These are phyloP conservation scores for Salix arbutifolia DNA, from an alignment of 345 rosid species.

Conservation along the genomic window DNA sequence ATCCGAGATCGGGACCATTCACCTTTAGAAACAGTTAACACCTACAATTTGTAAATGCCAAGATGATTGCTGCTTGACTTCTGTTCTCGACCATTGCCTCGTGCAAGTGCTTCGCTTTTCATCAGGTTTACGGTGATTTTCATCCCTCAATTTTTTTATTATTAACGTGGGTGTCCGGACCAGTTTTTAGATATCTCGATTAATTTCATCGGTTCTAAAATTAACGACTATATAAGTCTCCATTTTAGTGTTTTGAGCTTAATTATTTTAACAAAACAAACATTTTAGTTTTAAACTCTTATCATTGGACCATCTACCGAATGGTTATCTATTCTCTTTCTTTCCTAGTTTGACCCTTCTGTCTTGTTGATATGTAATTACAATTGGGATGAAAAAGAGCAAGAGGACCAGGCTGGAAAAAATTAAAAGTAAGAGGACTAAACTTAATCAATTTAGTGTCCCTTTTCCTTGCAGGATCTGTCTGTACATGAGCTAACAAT, in stretches of 20 bases:
- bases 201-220: too few species aligned
- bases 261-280: too few species aligned
- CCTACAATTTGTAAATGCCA: neutral
- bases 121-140: too few species aligned
- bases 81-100: too few species aligned
- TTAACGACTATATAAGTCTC: accelerated
- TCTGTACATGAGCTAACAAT: neutral
- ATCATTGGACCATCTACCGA: too few species aligned
- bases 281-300: too few species aligned
- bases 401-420: neutral
- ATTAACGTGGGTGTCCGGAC: too few species aligned
- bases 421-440: neutral
- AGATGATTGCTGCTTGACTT: neutral
- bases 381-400: neutral
- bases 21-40: neutral
- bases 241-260: too few species aligned
- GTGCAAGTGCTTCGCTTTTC: too few species aligned
- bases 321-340: too few species aligned
- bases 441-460: neutral
- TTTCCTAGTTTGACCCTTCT: neutral
- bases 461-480: neutral
- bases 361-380: too few species aligned
- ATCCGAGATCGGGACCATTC: neutral
- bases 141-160: neutral
- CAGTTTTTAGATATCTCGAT: too few species aligned